Evolutionary conservation across 345 rosid species (phyloP), one percentile per base, ranked within the genome.

Genomic region (Aquilaria malaccensis): DNA sequence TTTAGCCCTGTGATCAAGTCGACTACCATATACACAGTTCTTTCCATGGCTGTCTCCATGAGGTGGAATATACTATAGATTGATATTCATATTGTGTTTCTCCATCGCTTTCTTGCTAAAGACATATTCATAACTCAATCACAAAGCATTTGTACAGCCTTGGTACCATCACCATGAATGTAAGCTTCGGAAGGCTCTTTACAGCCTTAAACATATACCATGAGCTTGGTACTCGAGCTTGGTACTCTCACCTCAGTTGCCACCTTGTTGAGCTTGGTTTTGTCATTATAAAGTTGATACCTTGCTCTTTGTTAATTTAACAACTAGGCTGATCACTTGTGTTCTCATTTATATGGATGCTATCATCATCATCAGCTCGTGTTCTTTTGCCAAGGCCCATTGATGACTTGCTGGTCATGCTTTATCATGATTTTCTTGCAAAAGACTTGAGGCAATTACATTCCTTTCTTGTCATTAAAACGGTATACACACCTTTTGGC

Each of bases 401-500:
- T 50, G 11, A 50, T 50, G n/a, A 10, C 6, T 13, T 50, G 1
- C 11, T 50, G 6, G n/a, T 15, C n/a, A 13, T 4, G n/a, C n/a
- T 50, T 11, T 6, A 15, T 5, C 4, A 0, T 50, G 53, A 50
- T 11, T 50, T 50, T 50, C 14, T 15, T 9, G n/a, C n/a, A 15
- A 50, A 50, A 1, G 53, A 50, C n/a, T 13, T 50, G 53, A 5
- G n/a, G n/a, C 6, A 10, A 9, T 15, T 50, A 5, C n/a, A 13
- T 50, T 50, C 11, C 53, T 50, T 50, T 50, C 53, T 50, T 50
- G 53, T 13, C n/a, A 50, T 50, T 50, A 13, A 50, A 50, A 15
- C n/a, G 53, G 4, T 13, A 4, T 15, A 50, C n/a, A 50, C 53
- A 9, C 9, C 49, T 0, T 6, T 6, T 46, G 12, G 12, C 7